Conservation (phyloP, 2,329 filamentous ascomycete genomes). For the Scopulariopsis brevicaulis region DNA sequence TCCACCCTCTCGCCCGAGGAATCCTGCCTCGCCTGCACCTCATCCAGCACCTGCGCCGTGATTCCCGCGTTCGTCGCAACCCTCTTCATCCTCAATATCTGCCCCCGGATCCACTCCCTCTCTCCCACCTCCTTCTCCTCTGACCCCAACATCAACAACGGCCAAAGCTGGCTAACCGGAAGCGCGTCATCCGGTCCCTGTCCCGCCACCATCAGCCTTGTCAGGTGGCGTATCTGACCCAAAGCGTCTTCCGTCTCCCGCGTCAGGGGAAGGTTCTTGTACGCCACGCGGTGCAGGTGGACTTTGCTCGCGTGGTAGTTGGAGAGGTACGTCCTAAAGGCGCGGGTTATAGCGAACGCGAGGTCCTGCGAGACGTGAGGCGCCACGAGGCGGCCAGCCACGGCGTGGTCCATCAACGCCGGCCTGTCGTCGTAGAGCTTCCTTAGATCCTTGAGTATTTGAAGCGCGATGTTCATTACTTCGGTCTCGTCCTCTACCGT, state of each 20-base stretch:
- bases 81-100: constrained; percentile 34
- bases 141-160: constrained; percentile 40
- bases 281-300: constrained; percentile 44
- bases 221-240: constrained; percentile 33
- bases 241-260: constrained; percentile 34
- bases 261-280: constrained; percentile 39
- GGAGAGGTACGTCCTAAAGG: constrained; percentile 42
- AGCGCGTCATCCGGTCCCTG: constrained; percentile 29
- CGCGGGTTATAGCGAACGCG: constrained; percentile 27
- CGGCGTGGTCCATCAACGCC: constrained; percentile 42
- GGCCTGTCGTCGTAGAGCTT: constrained; percentile 37
- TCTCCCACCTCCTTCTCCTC: constrained; percentile 39
- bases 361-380: constrained; percentile 28
- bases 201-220: constrained; percentile 25
- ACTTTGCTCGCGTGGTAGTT: constrained; percentile 46
- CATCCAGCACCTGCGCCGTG: constrained; percentile 31
- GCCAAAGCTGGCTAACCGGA: constrained; percentile 46
- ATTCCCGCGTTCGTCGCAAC: constrained; percentile 30
- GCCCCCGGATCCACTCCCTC: constrained; percentile 35
- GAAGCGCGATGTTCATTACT: constrained; percentile 40
- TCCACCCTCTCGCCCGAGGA: constrained; percentile 25
- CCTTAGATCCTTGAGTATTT: constrained; percentile 38
- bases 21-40: constrained; percentile 32
- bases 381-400: constrained; percentile 35
- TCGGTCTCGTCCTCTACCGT: constrained; percentile 47